Conservation (phyloP, 2,329 filamentous ascomycete species). For the Colletotrichum phormii region DNA sequence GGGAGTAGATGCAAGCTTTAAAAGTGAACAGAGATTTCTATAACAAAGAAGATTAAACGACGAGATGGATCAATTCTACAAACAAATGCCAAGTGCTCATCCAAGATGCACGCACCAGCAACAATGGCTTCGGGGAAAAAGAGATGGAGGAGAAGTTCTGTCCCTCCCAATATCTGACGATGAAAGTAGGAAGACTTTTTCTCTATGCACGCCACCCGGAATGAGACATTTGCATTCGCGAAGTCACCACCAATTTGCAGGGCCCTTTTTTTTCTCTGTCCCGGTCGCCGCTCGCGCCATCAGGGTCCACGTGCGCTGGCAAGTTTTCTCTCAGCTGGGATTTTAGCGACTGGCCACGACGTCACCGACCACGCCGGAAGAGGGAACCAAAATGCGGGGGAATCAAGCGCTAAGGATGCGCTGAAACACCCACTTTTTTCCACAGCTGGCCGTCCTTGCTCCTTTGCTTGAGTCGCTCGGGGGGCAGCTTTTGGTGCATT, state of each 20-base stretch:
- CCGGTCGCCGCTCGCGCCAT: slow-evolving; percentile 14
- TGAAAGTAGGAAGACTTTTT: slow-evolving; percentile 30
- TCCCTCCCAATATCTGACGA: slow-evolving; percentile 12
- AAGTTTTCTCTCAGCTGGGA: slow-evolving; percentile 15
- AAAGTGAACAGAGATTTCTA: neutral
- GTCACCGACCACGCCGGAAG: slow-evolving; percentile 24
- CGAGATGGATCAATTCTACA: neutral
- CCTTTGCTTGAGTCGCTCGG: neutral
- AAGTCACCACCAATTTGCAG: slow-evolving; percentile 12
- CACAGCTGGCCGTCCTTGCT: neutral
- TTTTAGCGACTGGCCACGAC: slow-evolving; percentile 28
- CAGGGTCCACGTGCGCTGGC: slow-evolving; percentile 32
- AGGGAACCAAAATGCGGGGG: slow-evolving; percentile 33
- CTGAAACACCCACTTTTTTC: slow-evolving; percentile 27
- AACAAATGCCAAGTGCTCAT: neutral
- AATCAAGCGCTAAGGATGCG: slow-evolving; percentile 21
- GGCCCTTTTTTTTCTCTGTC: neutral
- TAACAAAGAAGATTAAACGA: neutral
- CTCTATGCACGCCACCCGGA: neutral
- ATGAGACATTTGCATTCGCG: slow-evolving; percentile 22
- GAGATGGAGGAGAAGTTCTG: neutral
- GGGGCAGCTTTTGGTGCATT: neutral
- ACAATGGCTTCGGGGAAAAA: slow-evolving; percentile 13
- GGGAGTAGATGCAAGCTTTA: neutral
- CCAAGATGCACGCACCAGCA: neutral